Evolutionary conservation across 176 grass and related monocot species (phyloP).

Genomic region (Pharus latifolius): DNA sequence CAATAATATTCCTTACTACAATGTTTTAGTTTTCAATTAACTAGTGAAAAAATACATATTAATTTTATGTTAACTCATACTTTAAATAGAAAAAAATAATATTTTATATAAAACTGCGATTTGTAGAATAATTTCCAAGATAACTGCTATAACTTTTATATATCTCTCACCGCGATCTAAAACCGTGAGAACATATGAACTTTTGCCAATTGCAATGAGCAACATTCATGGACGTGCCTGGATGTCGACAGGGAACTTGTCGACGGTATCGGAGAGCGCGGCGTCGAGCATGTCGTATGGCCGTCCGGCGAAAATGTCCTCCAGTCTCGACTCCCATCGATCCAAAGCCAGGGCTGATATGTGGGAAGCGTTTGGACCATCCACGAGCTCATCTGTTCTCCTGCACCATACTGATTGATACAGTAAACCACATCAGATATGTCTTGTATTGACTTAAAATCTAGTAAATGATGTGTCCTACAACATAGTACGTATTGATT

Average conservation of each 20-base stretch:
- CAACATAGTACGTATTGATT: too few relatives aligned
- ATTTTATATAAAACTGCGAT: too few relatives aligned
- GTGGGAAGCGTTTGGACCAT: slow-evolving; percentile 79
- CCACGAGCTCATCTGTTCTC: slow-evolving; percentile 86
- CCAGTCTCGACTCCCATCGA: slow-evolving; percentile 74
- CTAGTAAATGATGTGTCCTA: background rate
- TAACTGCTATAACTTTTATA: too few relatives aligned
- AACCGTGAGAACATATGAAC: too few relatives aligned
- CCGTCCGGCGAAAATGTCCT: slow-evolving; percentile 61
- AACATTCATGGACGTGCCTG: slow-evolving; percentile 13
- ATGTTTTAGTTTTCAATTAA: too few relatives aligned
- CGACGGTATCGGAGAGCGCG: slow-evolving; percentile 64
- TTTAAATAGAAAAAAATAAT: too few relatives aligned
- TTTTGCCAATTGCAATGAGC: too few relatives aligned
- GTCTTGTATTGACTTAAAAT: background rate
- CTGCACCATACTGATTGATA: slow-evolving; percentile 78
- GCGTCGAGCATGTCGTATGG: slow-evolving; percentile 98
- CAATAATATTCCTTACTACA: too few relatives aligned
- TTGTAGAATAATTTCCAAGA: too few relatives aligned
- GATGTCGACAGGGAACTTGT: slow-evolving; percentile 62
- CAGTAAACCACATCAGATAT: background rate
- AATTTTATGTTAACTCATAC: too few relatives aligned
- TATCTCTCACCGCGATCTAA: too few relatives aligned
- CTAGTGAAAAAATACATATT: too few relatives aligned
- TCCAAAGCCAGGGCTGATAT: slow-evolving; percentile 76